Conservation (phyloP, 2,329 filamentous ascomycete species). For the Alternaria triticimaculans region DNA sequence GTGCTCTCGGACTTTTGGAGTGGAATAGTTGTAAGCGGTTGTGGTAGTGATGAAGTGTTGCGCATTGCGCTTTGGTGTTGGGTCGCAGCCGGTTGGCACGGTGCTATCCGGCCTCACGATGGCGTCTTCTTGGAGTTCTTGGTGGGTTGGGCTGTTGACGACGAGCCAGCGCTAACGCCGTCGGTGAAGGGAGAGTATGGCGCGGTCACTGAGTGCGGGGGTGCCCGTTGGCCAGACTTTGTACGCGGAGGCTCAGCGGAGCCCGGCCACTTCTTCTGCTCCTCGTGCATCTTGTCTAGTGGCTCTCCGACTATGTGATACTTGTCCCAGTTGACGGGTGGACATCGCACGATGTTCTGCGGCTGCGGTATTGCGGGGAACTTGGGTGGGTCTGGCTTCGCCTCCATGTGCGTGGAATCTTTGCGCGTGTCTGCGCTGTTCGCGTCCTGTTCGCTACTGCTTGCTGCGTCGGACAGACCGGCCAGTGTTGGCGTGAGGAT, state of each 20-base stretch:
- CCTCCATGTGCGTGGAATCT: conserved; percentile 33
- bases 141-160: conserved; percentile 30
- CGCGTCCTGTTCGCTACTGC: conserved; percentile 28
- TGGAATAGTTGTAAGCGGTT: conserved; percentile 1
- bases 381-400: conserved; percentile 16
- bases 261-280: conserved; percentile 66
- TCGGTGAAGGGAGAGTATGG: conserved; percentile 67
- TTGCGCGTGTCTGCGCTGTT: conserved; percentile 33
- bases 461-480: conserved; percentile 42
- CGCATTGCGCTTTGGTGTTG: conserved; percentile 1
- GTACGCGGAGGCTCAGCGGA: conserved; percentile 49
- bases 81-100: not conserved
- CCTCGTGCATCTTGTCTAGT: conserved; percentile 82
- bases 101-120: conserved; percentile 11
- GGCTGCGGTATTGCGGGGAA: conserved; percentile 75
- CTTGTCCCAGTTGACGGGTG: conserved; percentile 92
- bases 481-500: conserved; percentile 48
- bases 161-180: conserved; percentile 45
- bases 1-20: conserved; percentile 30
- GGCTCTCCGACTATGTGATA: conserved; percentile 89
- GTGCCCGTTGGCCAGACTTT: conserved; percentile 48
- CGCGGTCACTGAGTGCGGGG: conserved; percentile 62
- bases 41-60: not conserved
- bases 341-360: conserved; percentile 84
- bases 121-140: conserved; percentile 45